Evolutionary conservation across 192 early-diverging fungal species (phyloP).

Genomic region (Coemansia interrupta): DNA sequence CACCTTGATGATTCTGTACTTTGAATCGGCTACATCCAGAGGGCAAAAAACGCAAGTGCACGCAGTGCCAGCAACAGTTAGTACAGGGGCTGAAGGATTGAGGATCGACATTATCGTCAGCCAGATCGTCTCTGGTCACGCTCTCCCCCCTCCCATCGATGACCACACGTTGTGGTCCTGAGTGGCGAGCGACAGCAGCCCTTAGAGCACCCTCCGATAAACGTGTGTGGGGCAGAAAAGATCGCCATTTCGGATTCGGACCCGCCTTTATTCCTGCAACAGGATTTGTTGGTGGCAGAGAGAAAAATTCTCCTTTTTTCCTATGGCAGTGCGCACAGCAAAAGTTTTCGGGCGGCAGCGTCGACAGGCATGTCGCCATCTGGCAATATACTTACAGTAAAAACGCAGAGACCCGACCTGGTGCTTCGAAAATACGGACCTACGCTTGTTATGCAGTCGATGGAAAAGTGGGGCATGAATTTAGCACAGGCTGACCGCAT

Average conservation of each 20-base stretch:
- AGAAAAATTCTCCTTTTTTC: slow-evolving; percentile 15
- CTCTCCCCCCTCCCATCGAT: too few relatives aligned
- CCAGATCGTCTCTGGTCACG: too few relatives aligned
- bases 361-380: neutral
- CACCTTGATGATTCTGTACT: slow-evolving; percentile 71
- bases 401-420: slow-evolving; percentile 26
- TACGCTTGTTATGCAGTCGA: slow-evolving; percentile 7
- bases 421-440: slow-evolving; percentile 27
- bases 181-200: too few relatives aligned
- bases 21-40: slow-evolving; percentile 39
- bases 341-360: neutral
- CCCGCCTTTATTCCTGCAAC: neutral
- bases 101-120: too few relatives aligned
- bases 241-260: slow-evolving; percentile 18
- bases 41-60: neutral
- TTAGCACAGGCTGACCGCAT: neutral
- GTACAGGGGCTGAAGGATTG: neutral
- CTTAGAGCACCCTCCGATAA: neutral
- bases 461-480: neutral
- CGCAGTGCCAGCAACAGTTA: neutral
- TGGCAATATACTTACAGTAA: slow-evolving; percentile 39
- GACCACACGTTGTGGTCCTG: too few relatives aligned
- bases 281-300: slow-evolving; percentile 1
- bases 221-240: neutral
- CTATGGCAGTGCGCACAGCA: neutral